Percentiles rank a stretch among this genome's conserved stretches.
These are phyloP conservation scores for Scorias spongiosa DNA, from an alignment of 2,329 filamentous ascomycete species.

Conservation along the genomic window DNA sequence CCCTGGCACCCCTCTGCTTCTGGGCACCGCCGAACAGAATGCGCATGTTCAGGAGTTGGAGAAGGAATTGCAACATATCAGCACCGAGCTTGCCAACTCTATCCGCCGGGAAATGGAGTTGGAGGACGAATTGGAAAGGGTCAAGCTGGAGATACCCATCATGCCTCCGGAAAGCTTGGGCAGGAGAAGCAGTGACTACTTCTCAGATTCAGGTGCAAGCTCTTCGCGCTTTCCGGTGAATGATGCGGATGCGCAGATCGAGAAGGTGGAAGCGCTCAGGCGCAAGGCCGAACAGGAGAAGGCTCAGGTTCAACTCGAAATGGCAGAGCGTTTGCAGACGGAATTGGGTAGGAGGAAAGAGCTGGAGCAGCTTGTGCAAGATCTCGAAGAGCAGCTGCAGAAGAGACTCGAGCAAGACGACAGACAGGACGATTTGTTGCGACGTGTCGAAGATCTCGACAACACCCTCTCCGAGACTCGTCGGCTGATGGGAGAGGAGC, in stretches of 20 bases:
- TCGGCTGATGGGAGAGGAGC: constrained; percentile 69
- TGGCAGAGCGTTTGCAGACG: constrained; percentile 75
- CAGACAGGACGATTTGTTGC: constrained; percentile 27
- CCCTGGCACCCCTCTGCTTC: constrained; percentile 29
- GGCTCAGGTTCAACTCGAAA: constrained; percentile 68
- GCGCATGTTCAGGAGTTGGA: constrained; percentile 75
- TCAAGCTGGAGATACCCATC: constrained; percentile 60
- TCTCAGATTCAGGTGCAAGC: constrained; percentile 86
- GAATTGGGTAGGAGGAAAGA: constrained; percentile 61
- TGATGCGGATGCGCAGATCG: constrained; percentile 38
- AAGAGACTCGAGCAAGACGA: constrained; percentile 31
- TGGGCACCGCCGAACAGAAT: constrained; percentile 26
- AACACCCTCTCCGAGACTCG: constrained; percentile 65
- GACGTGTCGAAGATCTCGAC: constrained; percentile 63
- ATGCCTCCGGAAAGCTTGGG: constrained; percentile 32
- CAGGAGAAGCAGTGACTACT: constrained; percentile 88
- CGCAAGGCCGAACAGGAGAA: constrained; percentile 81
- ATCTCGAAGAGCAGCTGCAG: constrained; percentile 64
- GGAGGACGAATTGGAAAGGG: constrained; percentile 78
- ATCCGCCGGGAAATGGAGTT: constrained; percentile 93
- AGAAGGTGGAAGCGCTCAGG: constrained; percentile 70
- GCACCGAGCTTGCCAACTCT: constrained; percentile 77
- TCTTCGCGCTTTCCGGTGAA: constrained; percentile 62
- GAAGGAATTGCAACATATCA: constrained; percentile 85
- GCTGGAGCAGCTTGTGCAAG: constrained; percentile 71